These are phyloP conservation scores for Bipolaris sorokiniana DNA, from an alignment of 2,329 filamentous ascomycete species.

Conservation along the genomic window DNA sequence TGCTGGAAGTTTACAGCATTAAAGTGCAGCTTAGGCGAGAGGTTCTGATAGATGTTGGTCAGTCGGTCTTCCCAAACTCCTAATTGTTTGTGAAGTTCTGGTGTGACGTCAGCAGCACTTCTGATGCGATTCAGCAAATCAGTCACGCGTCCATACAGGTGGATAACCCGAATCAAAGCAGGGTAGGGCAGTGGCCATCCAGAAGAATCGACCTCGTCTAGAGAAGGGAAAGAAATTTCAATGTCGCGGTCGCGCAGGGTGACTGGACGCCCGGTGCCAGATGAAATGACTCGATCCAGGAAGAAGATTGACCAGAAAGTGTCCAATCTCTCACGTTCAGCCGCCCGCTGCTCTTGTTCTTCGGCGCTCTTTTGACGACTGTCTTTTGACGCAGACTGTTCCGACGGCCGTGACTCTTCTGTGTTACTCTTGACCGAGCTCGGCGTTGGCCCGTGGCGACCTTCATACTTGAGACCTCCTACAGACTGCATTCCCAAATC, in stretches of 20 bases:
- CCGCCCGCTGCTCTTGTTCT: slow-evolving; percentile 63
- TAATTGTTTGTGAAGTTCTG: slow-evolving; percentile 74
- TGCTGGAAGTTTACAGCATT: slow-evolving; percentile 85
- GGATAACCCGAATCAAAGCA: slow-evolving; percentile 80
- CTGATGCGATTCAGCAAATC: slow-evolving; percentile 84
- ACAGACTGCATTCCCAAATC: slow-evolving; percentile 82
- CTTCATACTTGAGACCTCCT: slow-evolving; percentile 70
- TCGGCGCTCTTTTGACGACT: slow-evolving; percentile 43
- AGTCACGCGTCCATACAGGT: slow-evolving; percentile 83
- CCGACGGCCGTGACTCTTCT: slow-evolving; percentile 48
- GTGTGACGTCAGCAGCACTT: slow-evolving; percentile 73
- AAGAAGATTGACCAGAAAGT: slow-evolving; percentile 93
- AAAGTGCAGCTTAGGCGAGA: slow-evolving; percentile 78
- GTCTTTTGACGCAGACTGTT: slow-evolving; percentile 57
- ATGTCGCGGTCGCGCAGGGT: slow-evolving; percentile 85
- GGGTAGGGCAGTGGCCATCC: slow-evolving; percentile 81
- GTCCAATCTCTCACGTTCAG: slow-evolving; percentile 82
- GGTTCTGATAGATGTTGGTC: slow-evolving; percentile 74
- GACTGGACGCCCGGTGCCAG: slow-evolving; percentile 81
- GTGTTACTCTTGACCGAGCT: slow-evolving; percentile 57
- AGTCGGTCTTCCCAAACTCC: slow-evolving; percentile 81
- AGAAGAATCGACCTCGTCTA: slow-evolving; percentile 61
- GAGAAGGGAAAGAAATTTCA: slow-evolving; percentile 72
- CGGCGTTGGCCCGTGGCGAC: slow-evolving; percentile 62
- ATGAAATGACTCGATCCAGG: slow-evolving; percentile 84